Base-by-base conservation (phyloP, 1,284 basidiomycete genomes). In the Exobasidium rhododendri region DNA sequence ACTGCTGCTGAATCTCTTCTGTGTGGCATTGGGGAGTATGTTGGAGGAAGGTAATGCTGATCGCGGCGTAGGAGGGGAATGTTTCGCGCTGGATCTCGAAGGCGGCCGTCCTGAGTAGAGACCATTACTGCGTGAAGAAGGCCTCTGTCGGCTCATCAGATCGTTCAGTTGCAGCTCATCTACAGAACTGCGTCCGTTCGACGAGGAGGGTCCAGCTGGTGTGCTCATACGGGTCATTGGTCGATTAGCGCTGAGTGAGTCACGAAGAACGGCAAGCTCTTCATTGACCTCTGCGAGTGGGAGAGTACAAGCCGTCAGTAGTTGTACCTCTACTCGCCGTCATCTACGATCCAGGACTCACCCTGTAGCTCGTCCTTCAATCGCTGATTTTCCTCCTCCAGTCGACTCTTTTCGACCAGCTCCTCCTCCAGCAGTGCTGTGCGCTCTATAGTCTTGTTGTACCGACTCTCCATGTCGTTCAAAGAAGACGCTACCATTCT, bases 361-460 rank as follows among this genome's bases (percentile, higher is more conserved):
- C 93, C 94, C 86, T 93, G 83, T 31, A 97, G 82, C 78, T 97
- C 93, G 77, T 98, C 96, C 80, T 88, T 93, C 61, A 96, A 81
- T 47, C 96, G 85, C 81, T 98, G 96, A 56, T 85, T 86, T 75
- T 96, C 91, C 80, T 96, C 94, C 77, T 97, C 93, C 40, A 97
- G 79, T 65, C 85, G 87, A 2, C 91, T 89, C 81, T 94, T 94
- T 80, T 89, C 89, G 47, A 97, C 83, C n/a, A 98, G 83, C 78
- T 99, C 96, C 71, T 97, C 92, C 80, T 99, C 96, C 32, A 98
- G 84, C 49, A 98, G 82, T 53, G 96, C 97, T 81, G 97, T 97
- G 82, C 97, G 91, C 81, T 99, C 96, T 55, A 98, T 84, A 0
- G 90, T 89, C 63, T 88, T 86, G 68, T 92, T 88, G 82, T 97